Conservation (phyloP, 768 basidiomycete species). For the Amanita rubescens region DNA sequence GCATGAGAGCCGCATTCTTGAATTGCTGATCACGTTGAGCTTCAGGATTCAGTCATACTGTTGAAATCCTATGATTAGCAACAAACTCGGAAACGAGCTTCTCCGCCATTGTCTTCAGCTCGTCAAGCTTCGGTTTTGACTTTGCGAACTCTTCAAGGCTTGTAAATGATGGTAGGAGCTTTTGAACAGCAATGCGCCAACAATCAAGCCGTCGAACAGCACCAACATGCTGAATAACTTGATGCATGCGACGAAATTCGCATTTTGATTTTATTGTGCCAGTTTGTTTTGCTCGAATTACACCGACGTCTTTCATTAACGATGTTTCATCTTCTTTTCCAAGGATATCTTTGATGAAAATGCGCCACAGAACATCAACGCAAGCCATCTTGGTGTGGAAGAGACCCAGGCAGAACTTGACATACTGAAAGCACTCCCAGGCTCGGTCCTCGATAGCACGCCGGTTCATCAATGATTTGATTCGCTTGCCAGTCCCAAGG, state of each 20-base stretch:
- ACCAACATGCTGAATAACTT: conserved; percentile 24
- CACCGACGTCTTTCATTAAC: conserved; percentile 15
- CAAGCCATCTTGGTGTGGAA: conserved; percentile 27
- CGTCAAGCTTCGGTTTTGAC: conserved; percentile 9
- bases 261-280: conserved; percentile 25
- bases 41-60: neutral
- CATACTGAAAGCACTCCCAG: conserved; percentile 12
- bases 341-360: conserved; percentile 14
- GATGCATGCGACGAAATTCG: conserved; percentile 28
- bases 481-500: conserved; percentile 13
- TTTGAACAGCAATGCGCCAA: conserved; percentile 18
- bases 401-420: conserved; percentile 16
- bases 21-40: conserved; percentile 23
- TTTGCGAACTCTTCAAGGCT: conserved; percentile 14
- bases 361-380: conserved; percentile 19
- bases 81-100: conserved; percentile 13
- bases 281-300: conserved; percentile 23
- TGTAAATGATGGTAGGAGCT: neutral
- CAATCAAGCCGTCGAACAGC: conserved; percentile 19
- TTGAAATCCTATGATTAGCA: neutral
- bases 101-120: conserved; percentile 14
- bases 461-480: neutral
- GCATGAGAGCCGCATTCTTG: conserved; percentile 25
- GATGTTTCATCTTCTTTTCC: conserved; percentile 12
- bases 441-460: conserved; percentile 6